Base-by-base conservation (phyloP, 78 protist genomes). In the Dictyostelium firmibasis region DNA sequence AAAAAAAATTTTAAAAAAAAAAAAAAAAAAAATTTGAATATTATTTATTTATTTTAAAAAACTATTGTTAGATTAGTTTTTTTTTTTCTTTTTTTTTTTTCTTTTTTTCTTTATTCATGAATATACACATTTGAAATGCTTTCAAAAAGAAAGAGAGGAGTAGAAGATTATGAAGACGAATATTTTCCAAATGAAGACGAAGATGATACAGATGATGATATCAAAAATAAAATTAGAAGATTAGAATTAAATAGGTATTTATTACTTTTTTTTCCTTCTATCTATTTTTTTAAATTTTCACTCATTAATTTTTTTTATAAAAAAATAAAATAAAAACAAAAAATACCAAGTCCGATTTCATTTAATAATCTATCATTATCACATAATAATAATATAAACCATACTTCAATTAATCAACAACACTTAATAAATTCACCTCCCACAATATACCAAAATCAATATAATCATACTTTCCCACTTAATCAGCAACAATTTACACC, bases 101-200 rank as follows among this genome's bases (percentile, higher is more conserved):
- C 9, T 41, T 41, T 41, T 2, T 9, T 9, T 9, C 5, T 41
- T 41, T 47, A 11, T 13, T 10, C 11, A 18, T 50, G n/a, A 50
- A 50, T n/a, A 50, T 16, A 50, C 16, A 50, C 62, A 50, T n/a
- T 16, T 50, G 27, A 81, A 25, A 27, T 81, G 25, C 67, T 29
- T 62, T 35, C 67, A 64, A 83, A 83, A 62, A 62, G 87, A 64
- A 83, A 83, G 36, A 83, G 87, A 83, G 87, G 67, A 36, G 87
- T 38, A 3, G 14, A 36, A 41, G 84, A 78, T 18, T 9, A 43
- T 14, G 18, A 43, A 23, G 64, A 78, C 25, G 69, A 78, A 27
- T 14, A 43, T 27, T 78, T 43, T 43, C 11, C 64, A 44, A 43
- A 43, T 10, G 43, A 78, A 23, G 81, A 69, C 7, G 91, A 43